Conservation (phyloP, 345 rosid species). For the Eucalyptus polyanthemos region DNA sequence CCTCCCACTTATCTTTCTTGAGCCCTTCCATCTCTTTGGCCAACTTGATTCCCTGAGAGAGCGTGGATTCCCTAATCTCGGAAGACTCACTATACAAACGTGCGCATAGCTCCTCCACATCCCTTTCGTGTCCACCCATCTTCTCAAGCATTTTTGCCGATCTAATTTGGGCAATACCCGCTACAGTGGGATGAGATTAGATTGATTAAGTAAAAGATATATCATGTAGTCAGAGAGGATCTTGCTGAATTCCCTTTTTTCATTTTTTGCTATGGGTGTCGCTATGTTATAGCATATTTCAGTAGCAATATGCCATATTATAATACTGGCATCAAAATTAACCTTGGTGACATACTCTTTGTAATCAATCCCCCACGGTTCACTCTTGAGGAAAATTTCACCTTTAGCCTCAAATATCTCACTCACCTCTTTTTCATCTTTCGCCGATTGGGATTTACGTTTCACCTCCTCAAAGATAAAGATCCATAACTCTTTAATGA, state of each 20-base stretch:
- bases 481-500: background rate
- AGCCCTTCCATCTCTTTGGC: background rate
- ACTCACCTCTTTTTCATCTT: rapidly evolving
- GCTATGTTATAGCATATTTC: no score
- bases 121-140: rapidly evolving
- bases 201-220: background rate
- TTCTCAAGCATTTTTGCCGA: rapidly evolving
- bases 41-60: background rate
- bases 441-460: rapidly evolving
- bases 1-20: background rate
- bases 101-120: background rate
- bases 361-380: rapidly evolving
- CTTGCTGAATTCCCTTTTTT: no score
- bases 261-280: no score
- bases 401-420: background rate
- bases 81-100: background rate
- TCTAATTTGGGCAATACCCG: background rate
- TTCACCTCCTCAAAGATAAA: background rate
- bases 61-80: rapidly evolving
- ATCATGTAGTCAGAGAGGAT: background rate
- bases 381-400: rapidly evolving
- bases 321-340: no score
- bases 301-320: no score
- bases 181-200: background rate
- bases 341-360: rapidly evolving